A percentile compares a stretch with the other conserved stretches of the same genome.
phyloP scores from a whole-genome alignment of 2,329 filamentous ascomycete genomes.

The Blumeria hordei region DNA sequence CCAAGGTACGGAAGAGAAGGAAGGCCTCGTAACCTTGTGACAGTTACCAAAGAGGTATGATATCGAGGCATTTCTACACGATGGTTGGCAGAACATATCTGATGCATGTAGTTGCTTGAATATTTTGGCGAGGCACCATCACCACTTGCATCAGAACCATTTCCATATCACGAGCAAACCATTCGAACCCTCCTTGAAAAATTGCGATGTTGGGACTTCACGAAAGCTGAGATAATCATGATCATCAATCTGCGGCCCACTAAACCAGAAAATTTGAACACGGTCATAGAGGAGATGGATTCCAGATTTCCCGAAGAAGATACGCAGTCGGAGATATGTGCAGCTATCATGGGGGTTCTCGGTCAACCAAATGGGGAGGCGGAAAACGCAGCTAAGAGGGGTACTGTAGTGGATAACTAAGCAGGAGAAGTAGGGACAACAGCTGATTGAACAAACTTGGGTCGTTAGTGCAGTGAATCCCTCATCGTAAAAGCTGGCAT shows the following conservation, averaged over 20 bases:
- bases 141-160: slow-evolving; percentile 21
- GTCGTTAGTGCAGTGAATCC: too few relatives aligned
- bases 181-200: slow-evolving; percentile 29
- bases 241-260: slow-evolving; percentile 40
- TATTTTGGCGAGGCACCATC: slow-evolving; percentile 31
- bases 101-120: slow-evolving; percentile 26
- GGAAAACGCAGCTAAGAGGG: too few relatives aligned
- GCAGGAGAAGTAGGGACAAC: too few relatives aligned
- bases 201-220: slow-evolving; percentile 31
- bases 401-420: too few relatives aligned
- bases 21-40: slow-evolving; percentile 32
- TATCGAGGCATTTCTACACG: slow-evolving; percentile 1
- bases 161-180: slow-evolving; percentile 24
- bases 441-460: too few relatives aligned
- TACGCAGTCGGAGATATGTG: slow-evolving; percentile 29
- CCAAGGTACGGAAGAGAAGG: slow-evolving; percentile 7
- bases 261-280: slow-evolving; percentile 31
- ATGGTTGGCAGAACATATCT: background rate
- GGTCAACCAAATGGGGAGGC: slow-evolving; percentile 16
- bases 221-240: slow-evolving; percentile 45
- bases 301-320: slow-evolving; percentile 33
- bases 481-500: too few relatives aligned
- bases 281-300: slow-evolving; percentile 40
- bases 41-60: slow-evolving; percentile 37
- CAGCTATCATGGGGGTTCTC: slow-evolving; percentile 30